These are phyloP conservation scores for Aristolochia contorta DNA, from an alignment of 164 flowering plant species.

Conservation along the genomic window DNA sequence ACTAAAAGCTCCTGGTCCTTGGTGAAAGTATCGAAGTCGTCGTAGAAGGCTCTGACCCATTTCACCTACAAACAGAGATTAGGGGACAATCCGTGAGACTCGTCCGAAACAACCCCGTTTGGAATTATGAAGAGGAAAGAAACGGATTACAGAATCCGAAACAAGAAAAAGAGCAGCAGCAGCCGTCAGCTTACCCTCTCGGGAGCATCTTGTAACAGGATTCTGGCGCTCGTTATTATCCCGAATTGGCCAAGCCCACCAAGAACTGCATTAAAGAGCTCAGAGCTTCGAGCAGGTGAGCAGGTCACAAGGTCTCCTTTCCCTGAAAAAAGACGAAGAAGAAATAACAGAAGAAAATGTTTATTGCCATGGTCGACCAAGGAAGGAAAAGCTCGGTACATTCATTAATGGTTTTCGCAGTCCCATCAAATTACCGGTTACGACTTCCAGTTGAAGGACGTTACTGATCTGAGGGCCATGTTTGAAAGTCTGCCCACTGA, in stretches of 20 bases:
- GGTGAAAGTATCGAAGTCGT: slow-evolving; percentile 22
- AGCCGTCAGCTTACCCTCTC: slow-evolving; percentile 15
- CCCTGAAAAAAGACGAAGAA: slow-evolving; percentile 12
- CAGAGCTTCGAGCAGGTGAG: slow-evolving; percentile 22
- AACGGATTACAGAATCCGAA: not conserved
- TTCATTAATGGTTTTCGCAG: too few species aligned
- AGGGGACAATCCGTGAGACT: too few species aligned
- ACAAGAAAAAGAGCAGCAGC: not conserved
- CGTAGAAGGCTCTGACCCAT: slow-evolving; percentile 31
- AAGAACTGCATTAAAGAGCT: slow-evolving; percentile 33
- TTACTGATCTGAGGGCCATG: slow-evolving; percentile 43
- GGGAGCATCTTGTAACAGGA: slow-evolving; percentile 30
- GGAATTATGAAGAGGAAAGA: too few species aligned
- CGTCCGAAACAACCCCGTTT: not conserved
- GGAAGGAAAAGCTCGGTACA: too few species aligned
- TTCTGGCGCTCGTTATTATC: slow-evolving; percentile 38
- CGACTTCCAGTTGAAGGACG: slow-evolving; percentile 33
- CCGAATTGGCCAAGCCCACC: slow-evolving; percentile 55
- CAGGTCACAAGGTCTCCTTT: slow-evolving; percentile 33
- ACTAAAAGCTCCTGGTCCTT: slow-evolving; percentile 24
- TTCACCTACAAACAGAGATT: slow-evolving; percentile 16
- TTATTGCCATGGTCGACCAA: not conserved
- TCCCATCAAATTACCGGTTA: slow-evolving; percentile 23
- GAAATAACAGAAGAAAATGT: not conserved
- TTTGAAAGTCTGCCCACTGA: slow-evolving; percentile 41